Evolutionary conservation across 306 rosid genomes (phyloP).

Genomic region (Rubus idaeus): DNA sequence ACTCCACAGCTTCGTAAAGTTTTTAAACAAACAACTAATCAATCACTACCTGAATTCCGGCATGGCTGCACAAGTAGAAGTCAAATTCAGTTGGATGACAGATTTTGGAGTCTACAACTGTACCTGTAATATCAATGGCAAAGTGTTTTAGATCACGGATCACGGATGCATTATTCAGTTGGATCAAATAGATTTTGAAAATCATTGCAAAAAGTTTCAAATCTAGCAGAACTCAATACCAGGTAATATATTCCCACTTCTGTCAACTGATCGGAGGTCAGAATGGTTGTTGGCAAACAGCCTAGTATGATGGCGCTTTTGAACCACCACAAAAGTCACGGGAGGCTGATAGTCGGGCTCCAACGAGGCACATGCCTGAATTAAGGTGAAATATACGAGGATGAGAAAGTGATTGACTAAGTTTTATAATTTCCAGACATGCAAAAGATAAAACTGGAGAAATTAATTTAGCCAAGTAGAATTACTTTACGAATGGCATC

Average conservation of each 20-base stretch:
- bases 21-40: background rate
- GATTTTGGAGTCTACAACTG: conserved; percentile 81
- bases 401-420: conserved; percentile 6
- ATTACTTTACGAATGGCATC: conserved; percentile 73
- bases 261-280: conserved; percentile 54
- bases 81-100: conserved; percentile 86
- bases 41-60: conserved; percentile 70
- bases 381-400: conserved; percentile 2
- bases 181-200: background rate
- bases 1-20: background rate
- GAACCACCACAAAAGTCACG: conserved; percentile 80
- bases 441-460: background rate
- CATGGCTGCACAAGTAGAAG: conserved; percentile 83
- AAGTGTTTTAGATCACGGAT: background rate
- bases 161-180: background rate
- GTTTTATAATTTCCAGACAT: background rate
- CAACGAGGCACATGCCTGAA: conserved; percentile 75
- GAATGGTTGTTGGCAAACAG: conserved; percentile 61
- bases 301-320: conserved; percentile 75
- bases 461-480: background rate
- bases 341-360: conserved; percentile 83
- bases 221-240: conserved; percentile 30
- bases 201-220: background rate
- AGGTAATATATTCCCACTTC: conserved; percentile 74
- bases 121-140: conserved; percentile 41